Evolutionary conservation across 1,139 yeast genomes (phyloP), one percentile per base, ranked within the genome.

Genomic region (Yamadazyma mexicana): DNA sequence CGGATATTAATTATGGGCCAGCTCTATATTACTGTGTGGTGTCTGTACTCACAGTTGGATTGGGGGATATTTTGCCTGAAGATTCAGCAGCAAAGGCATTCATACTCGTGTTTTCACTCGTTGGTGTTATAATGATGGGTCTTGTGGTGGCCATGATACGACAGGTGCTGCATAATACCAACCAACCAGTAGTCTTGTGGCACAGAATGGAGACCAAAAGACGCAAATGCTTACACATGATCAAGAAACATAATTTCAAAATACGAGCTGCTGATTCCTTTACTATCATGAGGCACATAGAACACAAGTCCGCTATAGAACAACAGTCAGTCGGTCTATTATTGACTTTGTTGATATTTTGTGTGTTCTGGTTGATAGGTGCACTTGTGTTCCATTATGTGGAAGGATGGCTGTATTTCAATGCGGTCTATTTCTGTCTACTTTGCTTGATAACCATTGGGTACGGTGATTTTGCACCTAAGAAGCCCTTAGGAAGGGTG

Each of bases 391-490:
- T 87, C 53, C 64, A 66, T 31, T 64, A 59, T 31, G 64, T 75
- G 18, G 95, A 86, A 52, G 59, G 58, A 2, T 87, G 95, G 96
- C 47, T 73, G 3, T 88, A 82, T 56, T 84, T 84, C 49, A 68
- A 80, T 42, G 73, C 80, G 1, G 69, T 85, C 10, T 88, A 88
- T 61, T 87, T 87, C 54, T 79, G 91, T 45, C 79, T 83, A 46
- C 64, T 86, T 39, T 81, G 92, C 52, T 73, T 88, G 42, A 62
- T 87, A 20, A 87, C 96, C 0, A 83, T 88, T 42, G 96, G 96
- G 0, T 87, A 85, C 59, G 96, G 96, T 23, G 91, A 83, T 51
- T 81, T 66, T 51, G 69, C 80, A 0, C 95, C 95, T 0, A 45
- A 42, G 3, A 59, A 82, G 0, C 62, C 81, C 1, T 80, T 86